These are phyloP conservation scores for Danielia reshetovae DNA, from an alignment of 805 yeast species.

Conservation along the genomic window DNA sequence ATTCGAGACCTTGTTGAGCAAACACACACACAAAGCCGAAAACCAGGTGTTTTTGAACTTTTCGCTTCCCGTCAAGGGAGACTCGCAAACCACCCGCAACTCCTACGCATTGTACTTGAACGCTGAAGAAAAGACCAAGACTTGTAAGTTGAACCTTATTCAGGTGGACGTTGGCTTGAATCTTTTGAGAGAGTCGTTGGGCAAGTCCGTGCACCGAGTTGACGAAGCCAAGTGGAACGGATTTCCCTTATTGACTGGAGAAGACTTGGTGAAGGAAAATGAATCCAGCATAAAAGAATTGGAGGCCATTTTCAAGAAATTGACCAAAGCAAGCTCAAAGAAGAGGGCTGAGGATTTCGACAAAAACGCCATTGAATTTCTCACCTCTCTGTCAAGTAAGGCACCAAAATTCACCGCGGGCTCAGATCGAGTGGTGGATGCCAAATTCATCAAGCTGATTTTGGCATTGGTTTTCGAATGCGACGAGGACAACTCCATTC, in stretches of 20 bases:
- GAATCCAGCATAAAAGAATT: constrained; percentile 3
- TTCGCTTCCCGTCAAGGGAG: constrained; percentile 38
- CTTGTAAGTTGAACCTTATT: constrained; percentile 40
- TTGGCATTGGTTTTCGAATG: constrained; percentile 38
- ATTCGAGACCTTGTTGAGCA: constrained; percentile 37
- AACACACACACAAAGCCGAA: constrained; percentile 23
- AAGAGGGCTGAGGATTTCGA: constrained; percentile 14
- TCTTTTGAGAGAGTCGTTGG: constrained; percentile 63
- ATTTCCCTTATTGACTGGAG: constrained; percentile 21
- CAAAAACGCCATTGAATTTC: constrained; percentile 21
- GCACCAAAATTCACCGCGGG: constrained; percentile 41
- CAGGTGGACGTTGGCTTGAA: constrained; percentile 63
- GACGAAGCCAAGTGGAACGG: constrained; percentile 20
- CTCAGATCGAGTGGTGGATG: constrained; percentile 62
- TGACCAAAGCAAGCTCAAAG: constrained; percentile 4
- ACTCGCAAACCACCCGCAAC: constrained; percentile 34
- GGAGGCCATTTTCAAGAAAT: constrained; percentile 19
- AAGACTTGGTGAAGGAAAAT: constrained; percentile 16
- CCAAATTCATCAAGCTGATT: constrained; percentile 46
- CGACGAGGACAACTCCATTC: constrained; percentile 19
- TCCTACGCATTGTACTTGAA: constrained; percentile 42
- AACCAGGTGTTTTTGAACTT: constrained; percentile 18
- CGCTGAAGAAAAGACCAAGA: constrained; percentile 40
- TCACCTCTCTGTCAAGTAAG: constrained; percentile 7
- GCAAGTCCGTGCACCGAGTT: constrained; percentile 46